Percentiles rank a stretch among this genome's conserved stretches.
Evolutionary conservation across 768 basidiomycete species (phyloP).

Genomic region (Amanita fuliginea): DNA sequence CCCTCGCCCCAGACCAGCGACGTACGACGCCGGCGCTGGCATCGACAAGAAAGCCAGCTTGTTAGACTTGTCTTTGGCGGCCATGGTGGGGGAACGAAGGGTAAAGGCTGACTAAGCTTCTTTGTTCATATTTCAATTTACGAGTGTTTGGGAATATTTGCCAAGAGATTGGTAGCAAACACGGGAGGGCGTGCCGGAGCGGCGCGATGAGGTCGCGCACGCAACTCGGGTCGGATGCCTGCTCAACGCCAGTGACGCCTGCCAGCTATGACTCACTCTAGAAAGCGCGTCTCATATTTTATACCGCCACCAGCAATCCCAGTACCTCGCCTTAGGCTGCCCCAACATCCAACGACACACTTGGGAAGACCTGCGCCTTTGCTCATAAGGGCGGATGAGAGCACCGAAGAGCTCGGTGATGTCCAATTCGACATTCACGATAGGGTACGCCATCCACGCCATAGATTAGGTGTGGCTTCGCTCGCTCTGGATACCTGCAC

Average conservation of each 20-base stretch:
- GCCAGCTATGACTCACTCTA: conserved; percentile 21
- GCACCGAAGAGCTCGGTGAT: not conserved
- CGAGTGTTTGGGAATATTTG: not conserved
- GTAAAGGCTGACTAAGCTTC: not conserved
- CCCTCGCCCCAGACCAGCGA: conserved; percentile 98
- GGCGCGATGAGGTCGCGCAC: too few species aligned
- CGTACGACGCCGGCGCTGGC: conserved; percentile 94
- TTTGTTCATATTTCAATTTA: not conserved
- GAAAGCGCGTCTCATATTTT: conserved; percentile 78
- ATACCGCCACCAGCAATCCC: conserved; percentile 61
- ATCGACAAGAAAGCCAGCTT: conserved; percentile 84
- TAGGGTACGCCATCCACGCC: conserved; percentile 47
- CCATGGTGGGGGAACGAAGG: conserved; percentile 10
- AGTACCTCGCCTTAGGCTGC: conserved; percentile 60
- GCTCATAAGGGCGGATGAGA: not conserved
- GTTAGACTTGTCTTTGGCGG: conserved; percentile 38
- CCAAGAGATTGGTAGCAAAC: not conserved
- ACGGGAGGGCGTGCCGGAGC: too few species aligned
- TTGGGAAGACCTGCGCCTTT: conserved; percentile 29
- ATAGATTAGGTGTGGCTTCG: conserved; percentile 78
- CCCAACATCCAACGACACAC: conserved; percentile 49
- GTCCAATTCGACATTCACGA: not conserved
- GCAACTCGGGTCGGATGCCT: too few species aligned
- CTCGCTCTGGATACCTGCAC: conserved; percentile 86
- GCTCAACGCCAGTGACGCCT: not conserved